A percentile compares a stretch with the other conserved stretches of the same genome.
These are phyloP conservation scores for Durusdinium trenchii DNA, from an alignment of 73 alveolate species.

Conservation along the genomic window DNA sequence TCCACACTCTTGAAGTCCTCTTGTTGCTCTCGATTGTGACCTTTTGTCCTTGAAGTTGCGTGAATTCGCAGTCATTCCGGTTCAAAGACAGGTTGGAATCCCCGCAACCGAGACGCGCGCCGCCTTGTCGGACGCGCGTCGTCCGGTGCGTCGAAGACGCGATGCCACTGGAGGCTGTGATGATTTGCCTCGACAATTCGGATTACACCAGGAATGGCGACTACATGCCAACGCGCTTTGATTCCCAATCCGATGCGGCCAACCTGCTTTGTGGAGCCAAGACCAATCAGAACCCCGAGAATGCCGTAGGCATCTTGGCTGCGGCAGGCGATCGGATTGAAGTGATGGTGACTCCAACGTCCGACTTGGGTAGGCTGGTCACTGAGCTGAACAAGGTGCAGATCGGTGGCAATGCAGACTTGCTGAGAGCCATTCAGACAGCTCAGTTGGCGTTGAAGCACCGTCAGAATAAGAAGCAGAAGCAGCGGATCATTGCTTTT, in stretches of 20 bases:
- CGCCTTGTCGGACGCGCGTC: too few species aligned
- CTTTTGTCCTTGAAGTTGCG: too few species aligned
- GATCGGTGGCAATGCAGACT: slow-evolving; percentile 97
- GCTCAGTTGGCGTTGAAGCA: slow-evolving; percentile 98
- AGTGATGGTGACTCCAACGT: slow-evolving; percentile 97
- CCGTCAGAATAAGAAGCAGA: slow-evolving; percentile 97
- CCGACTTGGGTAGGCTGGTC: slow-evolving; percentile 97
- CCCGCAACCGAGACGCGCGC: too few species aligned
- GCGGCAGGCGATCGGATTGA: slow-evolving; percentile 98
- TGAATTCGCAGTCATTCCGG: too few species aligned
- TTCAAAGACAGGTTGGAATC: too few species aligned
- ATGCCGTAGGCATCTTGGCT: slow-evolving; percentile 98
- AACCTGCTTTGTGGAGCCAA: slow-evolving; percentile 98
- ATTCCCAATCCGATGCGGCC: slow-evolving; percentile 97
- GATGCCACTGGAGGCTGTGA: slow-evolving; percentile 66
- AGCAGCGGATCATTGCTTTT: slow-evolving; percentile 98
- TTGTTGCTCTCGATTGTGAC: too few species aligned
- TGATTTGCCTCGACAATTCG: slow-evolving; percentile 97
- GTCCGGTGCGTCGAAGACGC: slow-evolving; percentile 57
- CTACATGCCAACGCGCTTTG: slow-evolving; percentile 97
- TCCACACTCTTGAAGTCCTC: too few species aligned
- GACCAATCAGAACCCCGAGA: slow-evolving; percentile 98
- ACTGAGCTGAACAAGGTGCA: slow-evolving; percentile 96
- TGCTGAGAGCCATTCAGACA: slow-evolving; percentile 97
- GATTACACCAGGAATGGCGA: slow-evolving; percentile 99